These are phyloP conservation scores for Kwoniella shandongensis DNA, from an alignment of 768 basidiomycete species.

Conservation along the genomic window DNA sequence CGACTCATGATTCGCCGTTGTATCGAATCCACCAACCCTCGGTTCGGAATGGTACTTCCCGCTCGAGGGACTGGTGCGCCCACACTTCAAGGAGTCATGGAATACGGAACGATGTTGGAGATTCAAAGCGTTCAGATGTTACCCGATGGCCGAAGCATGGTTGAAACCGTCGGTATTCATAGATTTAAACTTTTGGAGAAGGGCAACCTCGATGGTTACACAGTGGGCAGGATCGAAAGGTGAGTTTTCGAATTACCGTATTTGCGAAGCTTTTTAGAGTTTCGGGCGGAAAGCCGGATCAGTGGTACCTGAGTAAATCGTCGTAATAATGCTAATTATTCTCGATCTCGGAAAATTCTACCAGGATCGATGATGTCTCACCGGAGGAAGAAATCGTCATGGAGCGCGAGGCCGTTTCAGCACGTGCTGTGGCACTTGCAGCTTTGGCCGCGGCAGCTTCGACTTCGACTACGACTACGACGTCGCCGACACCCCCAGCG, in stretches of 20 bases:
- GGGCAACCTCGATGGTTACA: slow-evolving; percentile 83
- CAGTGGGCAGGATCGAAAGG: slow-evolving; percentile 76
- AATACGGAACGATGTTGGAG: slow-evolving; percentile 92
- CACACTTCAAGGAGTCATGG: slow-evolving; percentile 58
- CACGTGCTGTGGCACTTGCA: slow-evolving; percentile 1
- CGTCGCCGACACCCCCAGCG: neutral
- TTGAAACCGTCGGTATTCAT: slow-evolving; percentile 68
- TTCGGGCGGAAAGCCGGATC: neutral
- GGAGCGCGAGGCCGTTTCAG: slow-evolving; percentile 47
- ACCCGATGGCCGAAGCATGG: slow-evolving; percentile 83
- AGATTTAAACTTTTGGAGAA: slow-evolving; percentile 86
- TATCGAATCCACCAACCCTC: slow-evolving; percentile 71
- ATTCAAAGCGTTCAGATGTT: slow-evolving; percentile 83
- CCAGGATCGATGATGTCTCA: slow-evolving; percentile 56
- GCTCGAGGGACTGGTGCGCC: slow-evolving; percentile 54
- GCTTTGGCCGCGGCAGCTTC: neutral
- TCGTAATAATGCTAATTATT: neutral
- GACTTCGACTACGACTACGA: neutral
- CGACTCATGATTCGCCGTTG: slow-evolving; percentile 96
- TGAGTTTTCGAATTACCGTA: slow-evolving; percentile 22
- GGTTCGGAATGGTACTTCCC: slow-evolving; percentile 91
- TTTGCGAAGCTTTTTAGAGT: slow-evolving; percentile 4
- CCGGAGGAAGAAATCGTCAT: slow-evolving; percentile 55
- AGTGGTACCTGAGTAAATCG: too few relatives aligned
- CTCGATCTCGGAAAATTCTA: neutral